Evolutionary conservation across 2,329 filamentous ascomycete species (phyloP).

Genomic region (Aspergillus sclerotialis): DNA sequence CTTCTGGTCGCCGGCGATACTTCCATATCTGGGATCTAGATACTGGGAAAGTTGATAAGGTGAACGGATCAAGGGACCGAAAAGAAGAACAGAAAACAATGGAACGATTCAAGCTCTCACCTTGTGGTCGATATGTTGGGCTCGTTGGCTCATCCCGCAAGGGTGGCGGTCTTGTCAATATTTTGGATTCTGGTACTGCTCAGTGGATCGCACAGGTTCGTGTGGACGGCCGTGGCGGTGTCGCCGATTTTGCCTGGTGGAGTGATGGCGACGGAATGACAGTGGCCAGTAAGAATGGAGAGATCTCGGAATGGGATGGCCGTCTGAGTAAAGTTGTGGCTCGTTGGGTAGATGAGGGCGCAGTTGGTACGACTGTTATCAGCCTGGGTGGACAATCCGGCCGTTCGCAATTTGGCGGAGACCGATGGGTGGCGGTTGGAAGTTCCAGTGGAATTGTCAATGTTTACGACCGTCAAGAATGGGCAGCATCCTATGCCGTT

Average conservation of each 20-base stretch:
- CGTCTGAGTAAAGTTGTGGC: constrained; percentile 62
- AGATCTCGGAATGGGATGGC: constrained; percentile 83
- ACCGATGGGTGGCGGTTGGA: constrained; percentile 84
- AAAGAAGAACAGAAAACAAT: constrained; percentile 78
- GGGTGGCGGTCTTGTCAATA: constrained; percentile 80
- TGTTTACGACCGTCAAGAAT: constrained; percentile 74
- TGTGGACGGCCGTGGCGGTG: constrained; percentile 72
- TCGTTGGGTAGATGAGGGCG: constrained; percentile 85
- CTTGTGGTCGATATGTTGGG: constrained; percentile 79
- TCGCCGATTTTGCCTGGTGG: constrained; percentile 94
- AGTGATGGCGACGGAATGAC: constrained; percentile 71
- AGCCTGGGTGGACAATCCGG: constrained; percentile 55
- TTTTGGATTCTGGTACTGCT: constrained; percentile 69
- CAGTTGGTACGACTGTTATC: constrained; percentile 75
- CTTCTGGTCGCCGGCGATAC: constrained; percentile 79
- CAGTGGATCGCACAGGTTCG: constrained; percentile 84
- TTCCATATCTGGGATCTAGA: constrained; percentile 92
- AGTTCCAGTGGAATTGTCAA: constrained; percentile 85
- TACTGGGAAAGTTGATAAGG: constrained; percentile 74
- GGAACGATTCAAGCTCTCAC: constrained; percentile 83
- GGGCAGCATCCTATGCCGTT: constrained; percentile 39
- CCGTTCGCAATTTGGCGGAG: constrained; percentile 52
- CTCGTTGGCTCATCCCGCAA: constrained; percentile 73
- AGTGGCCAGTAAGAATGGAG: constrained; percentile 77
- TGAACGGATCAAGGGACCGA: constrained; percentile 63